These are phyloP conservation scores for Fusarium xylarioides DNA, from an alignment of 2,329 filamentous ascomycete species.

Conservation along the genomic window DNA sequence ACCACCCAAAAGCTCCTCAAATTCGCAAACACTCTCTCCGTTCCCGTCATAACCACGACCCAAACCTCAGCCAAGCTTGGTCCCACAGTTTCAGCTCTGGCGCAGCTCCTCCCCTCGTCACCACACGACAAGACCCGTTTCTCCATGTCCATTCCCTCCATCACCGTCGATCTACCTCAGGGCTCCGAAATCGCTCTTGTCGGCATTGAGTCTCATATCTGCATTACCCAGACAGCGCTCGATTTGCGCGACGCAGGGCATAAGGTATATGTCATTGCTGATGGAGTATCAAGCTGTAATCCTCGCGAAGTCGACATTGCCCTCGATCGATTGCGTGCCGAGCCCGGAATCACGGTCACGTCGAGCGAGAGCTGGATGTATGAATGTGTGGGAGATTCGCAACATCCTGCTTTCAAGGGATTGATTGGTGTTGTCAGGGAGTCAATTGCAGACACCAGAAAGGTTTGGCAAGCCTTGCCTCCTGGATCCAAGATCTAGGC, in stretches of 20 bases:
- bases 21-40: slow-evolving; percentile 70
- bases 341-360: slow-evolving; percentile 77
- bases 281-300: slow-evolving; percentile 91
- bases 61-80: slow-evolving; percentile 84
- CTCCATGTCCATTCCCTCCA: slow-evolving; percentile 81
- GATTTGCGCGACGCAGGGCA: slow-evolving; percentile 81
- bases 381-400: slow-evolving; percentile 87
- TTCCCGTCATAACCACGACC: slow-evolving; percentile 87
- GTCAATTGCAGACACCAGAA: slow-evolving; percentile 74
- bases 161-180: slow-evolving; percentile 55
- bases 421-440: slow-evolving; percentile 84
- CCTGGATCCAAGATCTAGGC: slow-evolving; percentile 64
- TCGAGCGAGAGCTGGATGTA: slow-evolving; percentile 91
- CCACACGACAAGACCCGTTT: slow-evolving; percentile 88
- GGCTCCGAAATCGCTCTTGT: slow-evolving; percentile 76
- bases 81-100: slow-evolving; percentile 78
- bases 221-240: slow-evolving; percentile 89
- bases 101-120: slow-evolving; percentile 60
- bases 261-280: slow-evolving; percentile 85
- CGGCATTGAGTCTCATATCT: slow-evolving; percentile 94
- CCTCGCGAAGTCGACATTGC: slow-evolving; percentile 82
- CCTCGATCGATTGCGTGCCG: slow-evolving; percentile 76
- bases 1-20: slow-evolving; percentile 75
- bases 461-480: slow-evolving; percentile 69
- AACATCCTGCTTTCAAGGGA: slow-evolving; percentile 74